Evolutionary conservation across 2,329 filamentous ascomycete genomes (phyloP), one percentile per base, ranked within the genome.

Genomic region (Hysterium pulicare): DNA sequence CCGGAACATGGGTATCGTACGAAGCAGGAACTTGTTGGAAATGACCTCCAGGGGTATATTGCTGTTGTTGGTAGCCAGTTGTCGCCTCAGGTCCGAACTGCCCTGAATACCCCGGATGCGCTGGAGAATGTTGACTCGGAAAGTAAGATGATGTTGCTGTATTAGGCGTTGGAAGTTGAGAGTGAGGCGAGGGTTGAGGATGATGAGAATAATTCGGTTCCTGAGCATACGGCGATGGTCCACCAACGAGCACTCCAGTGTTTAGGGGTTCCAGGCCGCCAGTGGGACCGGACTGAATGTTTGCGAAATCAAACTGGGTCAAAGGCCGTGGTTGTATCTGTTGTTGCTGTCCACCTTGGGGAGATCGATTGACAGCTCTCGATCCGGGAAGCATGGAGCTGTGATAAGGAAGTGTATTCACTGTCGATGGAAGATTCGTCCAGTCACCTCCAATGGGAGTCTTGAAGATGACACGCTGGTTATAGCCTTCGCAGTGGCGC

Each of bases 401-500:
- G 50, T 67, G 63, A 44, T 64, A 67, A 38, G 63, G 62, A 19
- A 67, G 55, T 10, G 59, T 63, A 42, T 57, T 66, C 46, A 66
- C 58, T 19, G 61, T 55, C n/a, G 61, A 59, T 24, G 61, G 58
- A 38, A 64, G 61, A 26, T 65, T 63, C 33, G 56, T 62, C 66
- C 54, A 73, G 71, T 54, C 78, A n/a, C n/a, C n/a, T 70, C 79
- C 73, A 40, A 81, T 79, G 44, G 84, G 83, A 38, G 87, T 78
- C 62, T 89, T 91, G 75, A 91, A 93, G 45, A 89, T 75, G 41
- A 93, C 82, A 35, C 85, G 80, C 63, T 88, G 85, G 53, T 82
- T 89, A 64, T 93, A 93, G 40, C 88, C 88, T 65, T 93, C 87
- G 63, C 88, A 94, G 51, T 82, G 75, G 11, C 88, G 79, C 67